A percentile compares a stretch with the other conserved stretches of the same genome.
Conservation (phyloP, 441 rosid genomes). For the Populus tomentosa region DNA sequence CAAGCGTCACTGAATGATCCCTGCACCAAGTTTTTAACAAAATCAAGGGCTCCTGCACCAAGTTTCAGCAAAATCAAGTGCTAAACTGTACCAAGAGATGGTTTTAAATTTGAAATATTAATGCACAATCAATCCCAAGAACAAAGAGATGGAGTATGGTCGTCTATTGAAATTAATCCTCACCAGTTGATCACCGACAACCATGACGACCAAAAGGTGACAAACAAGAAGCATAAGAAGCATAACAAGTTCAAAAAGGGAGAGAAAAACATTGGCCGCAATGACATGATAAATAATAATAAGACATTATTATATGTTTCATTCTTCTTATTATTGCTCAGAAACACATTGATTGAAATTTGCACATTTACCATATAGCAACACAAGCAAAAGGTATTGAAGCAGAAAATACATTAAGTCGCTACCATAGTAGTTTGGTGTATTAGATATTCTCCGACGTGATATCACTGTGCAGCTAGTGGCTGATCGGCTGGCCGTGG, state of each 20-base stretch:
- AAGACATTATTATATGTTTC: background rate
- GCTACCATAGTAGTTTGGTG: background rate
- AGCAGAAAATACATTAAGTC: background rate
- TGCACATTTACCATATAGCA: background rate
- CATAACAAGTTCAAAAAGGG: background rate
- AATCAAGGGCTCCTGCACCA: background rate
- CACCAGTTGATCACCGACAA: background rate
- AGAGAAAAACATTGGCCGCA: background rate
- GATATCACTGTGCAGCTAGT: slow-evolving; percentile 8
- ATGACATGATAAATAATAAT: background rate
- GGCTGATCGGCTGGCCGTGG: slow-evolving; percentile 49
- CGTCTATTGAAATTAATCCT: background rate
- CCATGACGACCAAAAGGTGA: background rate
- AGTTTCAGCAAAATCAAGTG: background rate
- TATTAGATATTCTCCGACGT: background rate
- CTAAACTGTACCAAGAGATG: background rate
- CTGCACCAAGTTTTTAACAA: background rate
- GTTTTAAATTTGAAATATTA: background rate
- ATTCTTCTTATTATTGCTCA: background rate
- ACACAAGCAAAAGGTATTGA: background rate
- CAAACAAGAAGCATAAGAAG: background rate
- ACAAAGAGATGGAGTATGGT: background rate
- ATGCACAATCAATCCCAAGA: background rate
- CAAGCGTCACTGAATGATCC: background rate
- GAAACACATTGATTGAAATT: background rate